Evolutionary conservation across 208 protist species (phyloP).

Genomic region (Leishmania tropica): DNA sequence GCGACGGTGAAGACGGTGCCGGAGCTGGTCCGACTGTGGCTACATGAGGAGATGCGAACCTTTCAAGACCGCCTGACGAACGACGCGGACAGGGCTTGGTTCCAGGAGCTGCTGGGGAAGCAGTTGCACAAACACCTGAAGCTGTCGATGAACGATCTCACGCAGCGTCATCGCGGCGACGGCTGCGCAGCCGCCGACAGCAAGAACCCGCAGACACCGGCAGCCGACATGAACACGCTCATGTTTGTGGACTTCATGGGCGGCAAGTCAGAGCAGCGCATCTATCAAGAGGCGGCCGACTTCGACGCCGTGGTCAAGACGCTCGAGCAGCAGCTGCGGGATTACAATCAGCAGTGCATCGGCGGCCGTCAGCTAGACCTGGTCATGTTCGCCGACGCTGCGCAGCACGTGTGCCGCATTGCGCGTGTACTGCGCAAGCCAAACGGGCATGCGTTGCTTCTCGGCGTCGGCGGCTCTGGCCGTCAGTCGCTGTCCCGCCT

Average conservation of each 20-base stretch:
- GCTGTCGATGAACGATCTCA: constrained; percentile 69
- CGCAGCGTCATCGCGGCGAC: constrained; percentile 12
- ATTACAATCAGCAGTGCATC: constrained; percentile 93
- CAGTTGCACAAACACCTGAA: constrained; percentile 89
- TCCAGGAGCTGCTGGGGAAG: constrained; percentile 85
- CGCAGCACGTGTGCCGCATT: constrained; percentile 97
- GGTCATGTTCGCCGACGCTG: constrained; percentile 98
- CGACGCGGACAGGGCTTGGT: constrained; percentile 90
- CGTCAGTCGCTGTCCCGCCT: constrained; percentile 96
- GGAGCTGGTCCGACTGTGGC: constrained; percentile 92
- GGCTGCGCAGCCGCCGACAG: background rate
- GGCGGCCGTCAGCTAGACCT: constrained; percentile 91
- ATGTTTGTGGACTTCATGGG: constrained; percentile 97
- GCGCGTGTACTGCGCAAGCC: constrained; percentile 96
- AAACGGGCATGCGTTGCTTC: constrained; percentile 95
- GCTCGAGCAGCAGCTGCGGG: constrained; percentile 90
- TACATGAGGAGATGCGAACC: constrained; percentile 96
- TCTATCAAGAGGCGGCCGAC: constrained; percentile 93
- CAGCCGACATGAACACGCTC: constrained; percentile 30
- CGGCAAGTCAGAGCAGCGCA: constrained; percentile 57
- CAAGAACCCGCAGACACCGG: background rate
- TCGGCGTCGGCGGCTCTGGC: constrained; percentile 98
- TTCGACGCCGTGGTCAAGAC: constrained; percentile 71
- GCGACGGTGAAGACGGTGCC: constrained; percentile 54
- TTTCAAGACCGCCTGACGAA: constrained; percentile 95